Evolutionary conservation across 2,329 filamentous ascomycete genomes (phyloP), one percentile per base, ranked within the genome.

Genomic region (Simplicillium aogashimaense): DNA sequence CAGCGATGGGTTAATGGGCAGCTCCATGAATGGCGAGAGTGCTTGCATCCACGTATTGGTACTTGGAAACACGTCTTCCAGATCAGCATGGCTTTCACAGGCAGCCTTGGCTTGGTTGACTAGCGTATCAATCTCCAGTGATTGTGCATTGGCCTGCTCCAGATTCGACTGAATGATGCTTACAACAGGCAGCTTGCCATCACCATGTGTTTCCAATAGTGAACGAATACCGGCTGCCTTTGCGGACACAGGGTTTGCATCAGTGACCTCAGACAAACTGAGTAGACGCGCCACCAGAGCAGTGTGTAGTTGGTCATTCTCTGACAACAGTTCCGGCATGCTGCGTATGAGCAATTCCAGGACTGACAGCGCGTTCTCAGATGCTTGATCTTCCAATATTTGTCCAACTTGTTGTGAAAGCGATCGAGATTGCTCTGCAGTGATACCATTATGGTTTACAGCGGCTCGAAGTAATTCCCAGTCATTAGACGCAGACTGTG

Each of bases 41-140:
- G 83, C 74, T 12, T 67, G 50, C 49, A 72, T 68, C 88, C 89
- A 95, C 9, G 74, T 61, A 2, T 70, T 62, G 0, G 67, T 61
- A 47, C 72, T 72, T 0, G 87, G 86, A 30, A 92, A 65, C 4
- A 90, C 58, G 10, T 69, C 65, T 44, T 66, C 58, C 2, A 56
- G 45, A 1, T 53, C 45, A 8, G 52, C 52, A 3, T 49, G 47
- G 1, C 56, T 48, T 1, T 57, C 51, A 1, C 50, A 44, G 1
- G 61, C 61, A 2, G 55, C 53, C 13, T 58, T 53, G 5, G 65
- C 57, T 28, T 81, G 74, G 13, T 67, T 60, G 1, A 72, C 63
- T 33, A 81, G 53, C 1, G 74, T 78, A 14, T 71, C 62, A 12
- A 79, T 64, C 69, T 66, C 63, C 2, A 81, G 55, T 2, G 74